Conservation (phyloP, 148 eudicot species). For the Fagopyrum esculentum region DNA sequence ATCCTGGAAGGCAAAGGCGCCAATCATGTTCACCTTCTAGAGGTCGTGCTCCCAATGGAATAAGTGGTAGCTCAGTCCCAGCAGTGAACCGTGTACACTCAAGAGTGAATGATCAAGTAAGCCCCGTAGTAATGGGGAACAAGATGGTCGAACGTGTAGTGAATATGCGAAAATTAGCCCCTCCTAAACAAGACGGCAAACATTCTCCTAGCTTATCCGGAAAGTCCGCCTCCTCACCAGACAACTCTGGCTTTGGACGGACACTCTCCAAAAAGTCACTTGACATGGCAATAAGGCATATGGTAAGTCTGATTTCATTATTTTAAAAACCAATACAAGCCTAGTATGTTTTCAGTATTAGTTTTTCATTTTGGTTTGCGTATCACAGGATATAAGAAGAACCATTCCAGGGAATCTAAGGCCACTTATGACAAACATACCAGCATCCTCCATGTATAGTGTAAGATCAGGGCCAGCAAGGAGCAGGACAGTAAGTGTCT, state of each 20-base stretch:
- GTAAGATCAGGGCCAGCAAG: slow-evolving; percentile 80
- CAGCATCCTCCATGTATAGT: slow-evolving; percentile 98
- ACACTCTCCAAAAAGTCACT: slow-evolving; percentile 88
- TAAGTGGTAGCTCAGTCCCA: slow-evolving; percentile 75
- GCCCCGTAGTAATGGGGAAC: slow-evolving; percentile 72
- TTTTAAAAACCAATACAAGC: too few relatives aligned
- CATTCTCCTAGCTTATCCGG: slow-evolving; percentile 87
- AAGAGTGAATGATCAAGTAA: slow-evolving; percentile 68
- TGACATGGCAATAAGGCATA: slow-evolving; percentile 98
- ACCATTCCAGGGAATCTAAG: slow-evolving; percentile 75
- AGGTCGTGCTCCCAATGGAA: slow-evolving; percentile 74
- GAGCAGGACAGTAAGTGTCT: slow-evolving; percentile 65
- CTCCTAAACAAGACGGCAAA: slow-evolving; percentile 73
- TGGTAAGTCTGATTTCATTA: slow-evolving; percentile 43
- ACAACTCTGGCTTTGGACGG: slow-evolving; percentile 89
- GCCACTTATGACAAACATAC: slow-evolving; percentile 92
- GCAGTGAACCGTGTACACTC: slow-evolving; percentile 61
- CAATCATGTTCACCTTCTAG: slow-evolving; percentile 94
- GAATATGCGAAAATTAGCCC: slow-evolving; percentile 82
- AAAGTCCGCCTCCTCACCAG: slow-evolving; percentile 82
- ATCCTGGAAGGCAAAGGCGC: slow-evolving; percentile 55
- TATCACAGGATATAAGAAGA: slow-evolving; percentile 74
- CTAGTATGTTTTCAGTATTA: background rate
- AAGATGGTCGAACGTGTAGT: slow-evolving; percentile 98
- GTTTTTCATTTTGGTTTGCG: background rate